Evolutionary conservation across 495 filamentous ascomycete genomes (phyloP).

Genomic region (Aspergillus ostianus): DNA sequence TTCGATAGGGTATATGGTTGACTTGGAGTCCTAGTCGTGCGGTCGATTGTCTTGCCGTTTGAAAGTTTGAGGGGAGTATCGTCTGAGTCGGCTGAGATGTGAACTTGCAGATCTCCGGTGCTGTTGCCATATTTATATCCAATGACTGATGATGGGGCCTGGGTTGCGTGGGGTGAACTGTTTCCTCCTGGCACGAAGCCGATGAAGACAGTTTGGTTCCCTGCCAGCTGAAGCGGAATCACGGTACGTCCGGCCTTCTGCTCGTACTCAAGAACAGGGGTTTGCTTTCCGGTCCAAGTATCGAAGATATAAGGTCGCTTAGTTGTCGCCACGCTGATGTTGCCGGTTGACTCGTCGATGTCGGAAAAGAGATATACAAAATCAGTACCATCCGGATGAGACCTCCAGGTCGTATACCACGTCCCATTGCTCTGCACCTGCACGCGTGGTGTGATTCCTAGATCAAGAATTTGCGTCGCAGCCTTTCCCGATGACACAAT

Average conservation of each 20-base stretch:
- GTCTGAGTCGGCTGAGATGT: constrained; percentile 15
- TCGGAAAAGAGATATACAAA: constrained; percentile 44
- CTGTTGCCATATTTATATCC: constrained; percentile 18
- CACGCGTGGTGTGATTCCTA: constrained; percentile 23
- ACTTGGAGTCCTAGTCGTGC: constrained; percentile 12
- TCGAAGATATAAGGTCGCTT: constrained; percentile 36
- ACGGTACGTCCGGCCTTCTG: constrained; percentile 17
- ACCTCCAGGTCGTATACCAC: constrained; percentile 35
- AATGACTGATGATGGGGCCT: constrained; percentile 18
- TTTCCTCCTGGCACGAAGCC: constrained; percentile 24
- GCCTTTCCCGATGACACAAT: constrained; percentile 11
- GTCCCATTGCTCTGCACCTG: constrained; percentile 27
- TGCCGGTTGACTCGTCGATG: constrained; percentile 22
- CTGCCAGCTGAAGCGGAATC: constrained; percentile 31
- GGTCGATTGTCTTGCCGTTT: constrained; percentile 22
- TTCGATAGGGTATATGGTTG: constrained; percentile 27
- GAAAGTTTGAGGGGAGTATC: constrained; percentile 22
- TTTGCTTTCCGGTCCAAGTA: constrained; percentile 42
- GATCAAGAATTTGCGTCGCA: constrained; percentile 23
- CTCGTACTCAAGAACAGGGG: constrained; percentile 30
- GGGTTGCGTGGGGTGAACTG: constrained; percentile 7
- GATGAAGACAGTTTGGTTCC: constrained; percentile 35
- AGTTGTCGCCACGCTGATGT: constrained; percentile 24
- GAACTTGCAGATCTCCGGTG: constrained; percentile 11
- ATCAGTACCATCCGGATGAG: constrained; percentile 22